Conservation (phyloP, 1,284 basidiomycete genomes). For the Volvariella surrecta region DNA sequence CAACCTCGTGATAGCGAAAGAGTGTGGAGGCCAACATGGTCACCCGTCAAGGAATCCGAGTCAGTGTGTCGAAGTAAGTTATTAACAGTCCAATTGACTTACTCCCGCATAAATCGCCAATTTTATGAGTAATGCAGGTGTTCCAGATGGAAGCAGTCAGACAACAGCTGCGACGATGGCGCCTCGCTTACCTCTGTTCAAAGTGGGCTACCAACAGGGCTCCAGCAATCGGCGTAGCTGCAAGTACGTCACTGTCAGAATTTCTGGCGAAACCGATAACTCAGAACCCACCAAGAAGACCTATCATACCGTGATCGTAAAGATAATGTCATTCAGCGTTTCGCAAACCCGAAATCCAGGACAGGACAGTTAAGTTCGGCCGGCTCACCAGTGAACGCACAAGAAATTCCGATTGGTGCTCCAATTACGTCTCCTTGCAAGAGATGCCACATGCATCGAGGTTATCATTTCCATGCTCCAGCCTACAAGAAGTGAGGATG, state of each 20-base stretch:
- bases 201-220: slow-evolving; percentile 14
- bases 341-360: not conserved
- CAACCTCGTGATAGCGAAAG: slow-evolving; percentile 8
- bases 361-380: not conserved
- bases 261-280: no score
- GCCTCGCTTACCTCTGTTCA: slow-evolving; percentile 12
- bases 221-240: slow-evolving; percentile 17
- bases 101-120: slow-evolving; percentile 10
- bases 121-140: slow-evolving; percentile 4
- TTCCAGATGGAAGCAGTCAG: slow-evolving; percentile 1
- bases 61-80: not conserved
- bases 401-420: slow-evolving; percentile 17
- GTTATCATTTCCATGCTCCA: no score
- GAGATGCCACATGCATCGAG: slow-evolving; percentile 11
- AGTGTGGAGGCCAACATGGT: not conserved
- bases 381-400: slow-evolving; percentile 15
- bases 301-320: slow-evolving; percentile 7
- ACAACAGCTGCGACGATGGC: slow-evolving; percentile 15
- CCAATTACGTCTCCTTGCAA: slow-evolving; percentile 20
- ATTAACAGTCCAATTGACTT: not conserved
- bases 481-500: no score
- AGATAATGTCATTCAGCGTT: not conserved
- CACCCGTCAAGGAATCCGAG: not conserved
- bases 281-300: slow-evolving; percentile 11
- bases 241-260: not conserved